Conservation (phyloP, 257 asterid species). For the Eucommia ulmoides region DNA sequence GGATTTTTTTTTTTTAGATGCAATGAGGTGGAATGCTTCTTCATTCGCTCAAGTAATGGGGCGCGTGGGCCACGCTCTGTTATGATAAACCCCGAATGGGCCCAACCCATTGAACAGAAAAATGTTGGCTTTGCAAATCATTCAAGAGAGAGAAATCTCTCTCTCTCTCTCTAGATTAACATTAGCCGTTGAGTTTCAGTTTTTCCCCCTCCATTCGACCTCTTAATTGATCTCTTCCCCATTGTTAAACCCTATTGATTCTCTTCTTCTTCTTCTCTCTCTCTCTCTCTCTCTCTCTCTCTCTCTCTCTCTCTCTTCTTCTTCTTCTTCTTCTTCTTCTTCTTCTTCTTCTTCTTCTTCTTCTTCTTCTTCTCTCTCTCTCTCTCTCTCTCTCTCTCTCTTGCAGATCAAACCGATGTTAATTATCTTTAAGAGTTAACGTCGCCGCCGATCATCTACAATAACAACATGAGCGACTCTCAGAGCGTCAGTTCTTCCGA, state of each 20-base stretch:
- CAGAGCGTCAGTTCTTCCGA: slow-evolving; percentile 1
- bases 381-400: not conserved
- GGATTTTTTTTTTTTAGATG: no score
- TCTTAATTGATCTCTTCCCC: no score
- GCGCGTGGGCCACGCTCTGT: no score
- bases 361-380: not conserved
- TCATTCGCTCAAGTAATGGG: no score
- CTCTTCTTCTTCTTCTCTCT: not conserved
- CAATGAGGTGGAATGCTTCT: no score
- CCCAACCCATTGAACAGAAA: no score
- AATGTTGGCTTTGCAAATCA: no score
- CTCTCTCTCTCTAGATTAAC: no score
- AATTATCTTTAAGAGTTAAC: not conserved
- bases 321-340: not conserved
- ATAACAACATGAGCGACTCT: not conserved
- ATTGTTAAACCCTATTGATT: not conserved
- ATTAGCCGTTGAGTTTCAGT: no score
- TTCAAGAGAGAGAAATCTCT: no score
- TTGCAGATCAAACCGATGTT: not conserved
- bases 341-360: not conserved
- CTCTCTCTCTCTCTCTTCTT: not conserved
- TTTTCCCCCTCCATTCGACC: not conserved
- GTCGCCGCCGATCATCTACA: not conserved
- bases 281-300: not conserved
- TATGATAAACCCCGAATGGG: no score